Base-by-base conservation (phyloP, 2,329 filamentous ascomycete genomes). In the Neonectria coccinea region DNA sequence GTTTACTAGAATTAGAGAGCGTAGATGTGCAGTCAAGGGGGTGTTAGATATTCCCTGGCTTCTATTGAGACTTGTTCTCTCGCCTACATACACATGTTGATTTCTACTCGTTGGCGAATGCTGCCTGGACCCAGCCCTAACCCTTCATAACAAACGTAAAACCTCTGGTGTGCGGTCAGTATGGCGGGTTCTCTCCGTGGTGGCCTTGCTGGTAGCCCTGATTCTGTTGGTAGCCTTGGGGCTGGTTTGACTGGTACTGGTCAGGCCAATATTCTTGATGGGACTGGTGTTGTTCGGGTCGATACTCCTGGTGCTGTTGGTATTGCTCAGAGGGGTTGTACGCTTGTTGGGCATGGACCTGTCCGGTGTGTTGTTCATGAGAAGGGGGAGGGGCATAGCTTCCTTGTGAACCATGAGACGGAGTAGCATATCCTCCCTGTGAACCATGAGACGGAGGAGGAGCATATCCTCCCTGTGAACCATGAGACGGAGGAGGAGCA, bases 241-340 rank as follows among this genome's bases (percentile, higher is more conserved):
- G 25, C 8, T 68, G 66, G 18, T 56, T n/a, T 7, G 67, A 51
- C 10, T 52, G 56, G 12, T 69, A 53, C 5, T 68, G 52, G 9
- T 69, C 54, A 5, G 70, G 55, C 8, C 67, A 59, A 10, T 63
- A 47, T 48, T 69, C 63, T 16, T 59, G 65, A 12, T 57, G 56
- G 12, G 56, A 64, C 25, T 70, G 69, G 18, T 73, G 52, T 25
- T 73, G 29, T 44, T 67, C 54, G 4, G 70, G 69, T 33, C 39
- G 20, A 16, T 59, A 59, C 22, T 59, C 7, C 20, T 70, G 59
- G 2, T 71, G 62, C 39, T 62, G 65, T 22, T 71, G 67, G 47
- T 74, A 68, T 18, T 73, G 71, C 20, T 71, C 64, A 51, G 74
- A 51, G 25, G 70, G 58, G 22, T 71, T 71, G 59, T 77, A 69